Base-by-base conservation (phyloP, 2,329 filamentous ascomycete species). In the Colletotrichum filicis region DNA sequence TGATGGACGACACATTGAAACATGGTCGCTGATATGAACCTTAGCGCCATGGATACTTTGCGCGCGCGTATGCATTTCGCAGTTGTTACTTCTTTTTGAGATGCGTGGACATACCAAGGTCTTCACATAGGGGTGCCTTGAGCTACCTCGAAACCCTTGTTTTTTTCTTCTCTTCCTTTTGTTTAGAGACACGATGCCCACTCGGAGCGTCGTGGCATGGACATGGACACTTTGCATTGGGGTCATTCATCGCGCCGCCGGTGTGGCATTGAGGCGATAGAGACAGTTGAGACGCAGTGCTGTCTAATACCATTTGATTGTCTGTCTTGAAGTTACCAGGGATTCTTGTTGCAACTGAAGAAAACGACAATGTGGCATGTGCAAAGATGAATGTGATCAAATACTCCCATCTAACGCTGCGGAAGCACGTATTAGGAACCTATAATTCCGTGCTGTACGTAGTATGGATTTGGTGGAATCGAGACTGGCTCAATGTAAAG, bases 11-110 rank as follows among this genome's bases (percentile, higher is more conserved):
- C 46, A 73, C 46, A 70, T 66, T 73, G 60, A 61, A 63, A 57
- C 73, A 65, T 75, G 74, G 74, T 53, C 49, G 74, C 73, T 75
- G 74, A 75, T 73, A 75, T 75, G 74, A 75, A 75, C 74, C 74
- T 74, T 68, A 75, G 74, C 73, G 56, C 74, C 74, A 75, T 75
- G 71, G 73, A 71, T 74, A 74, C 66, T 74, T 42, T 59, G 71
- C 62, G 68, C 58, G 55, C 46, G 26, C 49, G 60, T 37, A 30
- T 37, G 53, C 32, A 67, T 60, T 72, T 63, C 67, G 68, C 63
- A 63, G 37, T 72, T 72, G 19, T 58, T 74, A 52, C 63, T 74
- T 19, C 46, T 70, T 60, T 72, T 37, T 73, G 55, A 73, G 24
- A 71, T 64, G 60, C 71, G 66, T 71, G 71, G 66, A 61, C 66